Percentiles rank a stretch among this genome's conserved stretches.
Conservation (phyloP, 2,329 filamentous ascomycete species). For the Exophiala viscosa region DNA sequence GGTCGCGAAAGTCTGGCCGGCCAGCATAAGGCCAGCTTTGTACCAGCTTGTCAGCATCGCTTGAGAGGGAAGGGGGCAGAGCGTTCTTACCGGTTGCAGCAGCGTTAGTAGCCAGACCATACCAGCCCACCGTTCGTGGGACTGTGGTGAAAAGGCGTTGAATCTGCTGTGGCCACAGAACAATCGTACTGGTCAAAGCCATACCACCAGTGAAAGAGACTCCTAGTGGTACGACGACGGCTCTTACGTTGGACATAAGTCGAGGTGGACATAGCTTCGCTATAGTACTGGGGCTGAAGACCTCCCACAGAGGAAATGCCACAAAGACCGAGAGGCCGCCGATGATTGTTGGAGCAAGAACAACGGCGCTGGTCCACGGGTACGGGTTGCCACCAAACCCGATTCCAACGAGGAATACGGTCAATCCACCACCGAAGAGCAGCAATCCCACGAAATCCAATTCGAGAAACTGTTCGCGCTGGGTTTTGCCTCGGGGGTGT, state of each 20-base stretch:
- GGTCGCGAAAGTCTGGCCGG: slow-evolving; percentile 4
- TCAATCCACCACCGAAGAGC: slow-evolving; percentile 18
- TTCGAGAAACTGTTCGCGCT: slow-evolving; percentile 17
- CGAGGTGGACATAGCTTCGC: slow-evolving; percentile 15
- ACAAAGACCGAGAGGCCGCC: slow-evolving; percentile 11
- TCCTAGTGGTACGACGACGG: slow-evolving; percentile 3
- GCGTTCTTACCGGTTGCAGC: slow-evolving; percentile 7
- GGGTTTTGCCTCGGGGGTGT: slow-evolving; percentile 16
- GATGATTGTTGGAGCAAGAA: slow-evolving; percentile 9
- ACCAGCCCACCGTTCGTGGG: slow-evolving; percentile 12
- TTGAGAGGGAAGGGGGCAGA: no score
- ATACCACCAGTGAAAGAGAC: background rate
- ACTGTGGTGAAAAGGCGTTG: slow-evolving; percentile 12
- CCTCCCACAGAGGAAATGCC: slow-evolving; percentile 15
- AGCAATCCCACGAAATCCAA: slow-evolving; percentile 23
- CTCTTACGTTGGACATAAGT: slow-evolving; percentile 5
- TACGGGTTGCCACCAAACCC: slow-evolving; percentile 22
- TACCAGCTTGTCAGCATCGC: background rate
- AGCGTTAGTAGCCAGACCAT: slow-evolving; percentile 5
- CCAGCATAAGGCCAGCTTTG: slow-evolving; percentile 9
- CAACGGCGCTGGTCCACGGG: slow-evolving; percentile 14
- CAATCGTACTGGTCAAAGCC: slow-evolving; percentile 4
- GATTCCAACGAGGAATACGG: slow-evolving; percentile 21
- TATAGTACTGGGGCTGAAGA: slow-evolving; percentile 7
- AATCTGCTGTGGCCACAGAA: slow-evolving; percentile 15